Conservation (phyloP, 495 filamentous ascomycete genomes). For the Hypoxylon perforatum region DNA sequence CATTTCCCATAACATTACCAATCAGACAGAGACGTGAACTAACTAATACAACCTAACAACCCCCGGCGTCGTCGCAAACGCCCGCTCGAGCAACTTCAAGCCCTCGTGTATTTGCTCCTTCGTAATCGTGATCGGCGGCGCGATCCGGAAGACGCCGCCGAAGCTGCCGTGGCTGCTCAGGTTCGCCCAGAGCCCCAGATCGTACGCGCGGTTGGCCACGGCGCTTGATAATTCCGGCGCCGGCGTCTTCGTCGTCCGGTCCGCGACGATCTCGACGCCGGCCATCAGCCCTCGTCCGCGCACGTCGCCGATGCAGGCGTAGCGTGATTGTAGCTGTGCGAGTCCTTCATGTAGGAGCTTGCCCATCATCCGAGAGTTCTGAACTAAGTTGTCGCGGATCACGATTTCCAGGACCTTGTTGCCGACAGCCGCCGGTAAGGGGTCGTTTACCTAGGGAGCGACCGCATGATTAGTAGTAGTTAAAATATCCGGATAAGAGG, state of each 20-base stretch:
- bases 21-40: too few species aligned
- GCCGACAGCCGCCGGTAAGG: constrained; percentile 64
- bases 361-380: constrained; percentile 53
- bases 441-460: constrained; percentile 60
- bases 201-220: constrained; percentile 57
- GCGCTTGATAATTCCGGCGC: constrained; percentile 58
- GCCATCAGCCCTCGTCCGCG: constrained; percentile 64
- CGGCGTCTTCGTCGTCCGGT: constrained; percentile 55
- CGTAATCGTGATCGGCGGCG: constrained; percentile 66
- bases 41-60: constrained; percentile 11
- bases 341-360: constrained; percentile 56
- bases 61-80: constrained; percentile 45
- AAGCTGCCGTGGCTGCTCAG: constrained; percentile 62
- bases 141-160: constrained; percentile 66
- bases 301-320: constrained; percentile 67
- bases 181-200: constrained; percentile 64
- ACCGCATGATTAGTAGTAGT: neutral
- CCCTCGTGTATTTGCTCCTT: constrained; percentile 62
- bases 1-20: too few species aligned
- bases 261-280: constrained; percentile 64
- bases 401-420: constrained; percentile 68
- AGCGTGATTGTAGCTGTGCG: constrained; percentile 53
- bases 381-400: constrained; percentile 59
- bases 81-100: constrained; percentile 58
- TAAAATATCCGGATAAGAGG: constrained; percentile 36